These are phyloP conservation scores for Pouteria glomerata DNA, from an alignment of 148 eudicot species.

Conservation along the genomic window DNA sequence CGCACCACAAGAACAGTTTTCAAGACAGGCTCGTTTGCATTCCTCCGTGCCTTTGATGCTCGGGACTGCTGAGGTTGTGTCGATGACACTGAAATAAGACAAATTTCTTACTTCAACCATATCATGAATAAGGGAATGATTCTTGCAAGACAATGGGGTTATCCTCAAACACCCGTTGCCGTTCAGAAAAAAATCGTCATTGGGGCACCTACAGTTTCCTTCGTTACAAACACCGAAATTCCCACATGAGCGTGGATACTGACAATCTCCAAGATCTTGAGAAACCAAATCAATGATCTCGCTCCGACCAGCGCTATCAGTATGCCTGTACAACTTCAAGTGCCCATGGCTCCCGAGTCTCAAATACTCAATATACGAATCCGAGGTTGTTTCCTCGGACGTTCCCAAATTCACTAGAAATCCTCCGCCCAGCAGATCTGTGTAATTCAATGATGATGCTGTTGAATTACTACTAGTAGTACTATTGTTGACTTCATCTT, in stretches of 20 bases:
- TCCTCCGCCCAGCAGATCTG: too few species aligned
- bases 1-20: constrained; percentile 6
- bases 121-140: not conserved
- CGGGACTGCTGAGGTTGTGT: not conserved
- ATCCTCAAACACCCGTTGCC: not conserved
- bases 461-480: too few species aligned
- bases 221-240: not conserved
- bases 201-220: not conserved
- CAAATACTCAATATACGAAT: constrained; percentile 7
- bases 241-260: constrained; percentile 1
- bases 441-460: too few species aligned
- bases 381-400: not conserved
- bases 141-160: not conserved
- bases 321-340: not conserved
- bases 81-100: constrained; percentile 12
- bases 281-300: constrained; percentile 5
- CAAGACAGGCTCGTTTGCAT: constrained; percentile 2
- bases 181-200: not conserved
- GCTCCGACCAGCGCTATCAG: not conserved
- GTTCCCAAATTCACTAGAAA: too few species aligned
- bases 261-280: constrained; percentile 11
- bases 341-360: not conserved
- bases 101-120: not conserved
- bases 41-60: not conserved
- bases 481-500: too few species aligned